Base-by-base conservation (phyloP, 352 stramenopile species). In the Pythium brachiatum region DNA sequence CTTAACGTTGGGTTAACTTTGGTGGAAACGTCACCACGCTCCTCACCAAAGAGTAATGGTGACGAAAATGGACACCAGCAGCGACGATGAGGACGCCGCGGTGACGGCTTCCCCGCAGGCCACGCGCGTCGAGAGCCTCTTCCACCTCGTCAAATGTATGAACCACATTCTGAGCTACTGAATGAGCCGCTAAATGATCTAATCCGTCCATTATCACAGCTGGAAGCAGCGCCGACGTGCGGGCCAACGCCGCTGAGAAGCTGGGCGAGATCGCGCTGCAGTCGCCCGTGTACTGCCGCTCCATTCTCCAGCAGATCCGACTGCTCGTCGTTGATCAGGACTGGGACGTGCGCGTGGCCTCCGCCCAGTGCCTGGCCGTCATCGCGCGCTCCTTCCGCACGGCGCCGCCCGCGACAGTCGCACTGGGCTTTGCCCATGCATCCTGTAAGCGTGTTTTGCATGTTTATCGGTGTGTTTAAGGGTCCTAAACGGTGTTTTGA, bases 91-190 rank as follows among this genome's bases (percentile, higher is more conserved):
- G n/a, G 23, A 32, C 23, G 36, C 7, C 23, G 39, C 41, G 2
- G 21, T 50, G 26, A 26, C 48, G 54, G 26, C 54, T 27, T 72
- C 58, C 11, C 73, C 68, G 48, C 78, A 86, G 16, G 69, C 72
- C n/a, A 92, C 82, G 57, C 77, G 84, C 47, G 72, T 92, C 39
- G 81, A 90, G 68, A 90, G 81, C 57, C 81, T 94, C 44, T 85
- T 94, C 53, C 76, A 90, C 57, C 79, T 94, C 43, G 70, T 94
- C 21, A 63, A 64, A 74, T 79, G 84, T 91, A 32, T 29, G 41
- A 29, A 41, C 13, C 21, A 34, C 44, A n/a, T 32, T 2, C 23
- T 20, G 15, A 21, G 25, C 44, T 32, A 21, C 21, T 23, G 21
- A 48, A 34, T 52, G 3, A 52, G 23, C 21, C 25, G 3, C 44